Conservation (phyloP, 495 filamentous ascomycete genomes). For the Penicillium simplicissimum region DNA sequence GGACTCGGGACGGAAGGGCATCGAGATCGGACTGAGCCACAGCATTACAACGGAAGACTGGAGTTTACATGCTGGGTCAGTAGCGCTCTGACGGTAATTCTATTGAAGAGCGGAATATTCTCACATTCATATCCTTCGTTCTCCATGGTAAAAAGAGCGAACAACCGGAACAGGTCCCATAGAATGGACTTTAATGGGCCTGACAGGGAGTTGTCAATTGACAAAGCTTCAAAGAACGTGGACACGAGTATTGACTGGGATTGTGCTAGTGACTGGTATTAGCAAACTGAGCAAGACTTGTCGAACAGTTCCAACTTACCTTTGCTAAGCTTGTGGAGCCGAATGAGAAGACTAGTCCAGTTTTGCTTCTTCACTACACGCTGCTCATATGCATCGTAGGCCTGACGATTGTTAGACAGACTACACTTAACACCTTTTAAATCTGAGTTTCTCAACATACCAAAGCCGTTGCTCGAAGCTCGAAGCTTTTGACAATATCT, state of each 20-base stretch:
- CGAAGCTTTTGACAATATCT: constrained; percentile 43
- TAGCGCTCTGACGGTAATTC: not conserved
- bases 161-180: constrained; percentile 43
- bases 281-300: not conserved
- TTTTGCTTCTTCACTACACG: constrained; percentile 43
- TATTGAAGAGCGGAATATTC: not conserved
- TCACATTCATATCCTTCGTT: constrained; percentile 36
- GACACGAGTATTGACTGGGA: constrained; percentile 48
- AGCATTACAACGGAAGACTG: constrained; percentile 40
- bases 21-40: constrained; percentile 36
- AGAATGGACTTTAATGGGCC: constrained; percentile 25
- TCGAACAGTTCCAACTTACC: constrained; percentile 14
- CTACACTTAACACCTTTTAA: not conserved
- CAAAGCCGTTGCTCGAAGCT: constrained; percentile 42
- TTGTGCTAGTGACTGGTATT: constrained; percentile 29
- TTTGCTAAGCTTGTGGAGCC: constrained; percentile 47
- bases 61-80: not conserved
- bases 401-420: constrained; percentile 14
- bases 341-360: constrained; percentile 50
- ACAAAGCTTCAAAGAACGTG: constrained; percentile 41
- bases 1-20: constrained; percentile 34
- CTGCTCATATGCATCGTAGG: constrained; percentile 44
- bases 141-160: constrained; percentile 46
- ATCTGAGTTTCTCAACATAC: constrained; percentile 11
- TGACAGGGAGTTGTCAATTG: constrained; percentile 27